Conservation (phyloP, 805 yeast species). For the Metschnikowia amazonensis region DNA sequence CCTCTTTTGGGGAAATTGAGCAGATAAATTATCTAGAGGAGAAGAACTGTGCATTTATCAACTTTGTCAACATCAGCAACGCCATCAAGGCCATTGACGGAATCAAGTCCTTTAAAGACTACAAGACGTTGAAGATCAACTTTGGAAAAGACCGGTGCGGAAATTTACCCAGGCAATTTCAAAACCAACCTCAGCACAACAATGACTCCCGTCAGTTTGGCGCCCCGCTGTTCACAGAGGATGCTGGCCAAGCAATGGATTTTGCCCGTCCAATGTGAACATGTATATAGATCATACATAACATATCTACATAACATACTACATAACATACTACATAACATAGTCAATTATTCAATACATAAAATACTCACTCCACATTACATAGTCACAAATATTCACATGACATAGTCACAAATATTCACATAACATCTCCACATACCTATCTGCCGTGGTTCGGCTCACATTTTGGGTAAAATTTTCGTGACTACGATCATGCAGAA, state of each 20-base stretch:
- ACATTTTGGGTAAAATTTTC: conserved; percentile 36
- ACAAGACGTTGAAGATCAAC: conserved; percentile 64
- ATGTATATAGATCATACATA: conserved; percentile 2
- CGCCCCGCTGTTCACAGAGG: neutral
- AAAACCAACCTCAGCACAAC: conserved; percentile 22
- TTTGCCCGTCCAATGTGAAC: neutral
- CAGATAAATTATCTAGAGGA: conserved; percentile 85
- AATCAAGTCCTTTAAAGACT: conserved; percentile 66
- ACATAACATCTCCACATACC: too few species aligned
- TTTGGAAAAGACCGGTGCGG: conserved; percentile 67
- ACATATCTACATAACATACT: too few species aligned
- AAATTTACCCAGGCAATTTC: conserved; percentile 79
- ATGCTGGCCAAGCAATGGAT: neutral
- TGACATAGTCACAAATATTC: too few species aligned
- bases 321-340: too few species aligned
- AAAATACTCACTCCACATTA: too few species aligned
- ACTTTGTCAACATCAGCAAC: conserved; percentile 81
- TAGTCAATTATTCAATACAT: too few species aligned
- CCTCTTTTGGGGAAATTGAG: conserved; percentile 88
- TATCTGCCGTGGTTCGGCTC: too few species aligned
- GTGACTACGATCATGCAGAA: conserved; percentile 31
- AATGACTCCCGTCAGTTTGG: conserved; percentile 1
- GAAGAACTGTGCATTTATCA: conserved; percentile 85
- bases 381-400: too few species aligned
- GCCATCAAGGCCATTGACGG: conserved; percentile 93